Percentiles rank a stretch among this genome's conserved stretches.
Evolutionary conservation across 352 stramenopile species (phyloP).

Genomic region (Pythium coloratum): DNA sequence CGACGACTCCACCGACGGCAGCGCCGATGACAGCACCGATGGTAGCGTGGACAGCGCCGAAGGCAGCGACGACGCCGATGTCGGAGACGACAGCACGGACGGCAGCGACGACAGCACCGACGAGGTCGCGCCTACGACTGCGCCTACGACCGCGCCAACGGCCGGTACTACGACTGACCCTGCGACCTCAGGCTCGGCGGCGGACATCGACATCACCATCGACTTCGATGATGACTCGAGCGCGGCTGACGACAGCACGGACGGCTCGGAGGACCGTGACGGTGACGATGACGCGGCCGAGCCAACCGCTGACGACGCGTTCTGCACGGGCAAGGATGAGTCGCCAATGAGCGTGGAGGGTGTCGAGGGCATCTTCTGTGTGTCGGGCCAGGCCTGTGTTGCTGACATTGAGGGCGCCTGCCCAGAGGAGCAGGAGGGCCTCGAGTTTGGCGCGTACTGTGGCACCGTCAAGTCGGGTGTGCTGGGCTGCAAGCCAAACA

Average conservation of each 20-base stretch:
- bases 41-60: conserved; percentile 5
- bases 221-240: background rate
- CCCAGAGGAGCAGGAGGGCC: conserved; percentile 16
- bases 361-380: conserved; percentile 25
- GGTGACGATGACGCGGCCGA: conserved; percentile 5
- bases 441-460: conserved; percentile 16
- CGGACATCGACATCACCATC: background rate
- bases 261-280: background rate
- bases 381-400: conserved; percentile 16
- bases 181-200: background rate
- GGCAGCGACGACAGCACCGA: background rate
- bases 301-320: background rate
- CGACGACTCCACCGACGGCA: conserved; percentile 10
- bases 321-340: conserved; percentile 16
- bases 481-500: conserved; percentile 18
- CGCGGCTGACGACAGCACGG: background rate
- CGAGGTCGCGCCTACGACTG: background rate
- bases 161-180: no score
- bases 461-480: conserved; percentile 18
- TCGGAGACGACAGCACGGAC: conserved; percentile 1
- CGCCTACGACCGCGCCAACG: no score
- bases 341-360: conserved; percentile 21
- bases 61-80: conserved; percentile 5
- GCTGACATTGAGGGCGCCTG: conserved; percentile 15
- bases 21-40: background rate